Conservation (phyloP, 192 early-diverging fungal species). For the Backusella circina region DNA sequence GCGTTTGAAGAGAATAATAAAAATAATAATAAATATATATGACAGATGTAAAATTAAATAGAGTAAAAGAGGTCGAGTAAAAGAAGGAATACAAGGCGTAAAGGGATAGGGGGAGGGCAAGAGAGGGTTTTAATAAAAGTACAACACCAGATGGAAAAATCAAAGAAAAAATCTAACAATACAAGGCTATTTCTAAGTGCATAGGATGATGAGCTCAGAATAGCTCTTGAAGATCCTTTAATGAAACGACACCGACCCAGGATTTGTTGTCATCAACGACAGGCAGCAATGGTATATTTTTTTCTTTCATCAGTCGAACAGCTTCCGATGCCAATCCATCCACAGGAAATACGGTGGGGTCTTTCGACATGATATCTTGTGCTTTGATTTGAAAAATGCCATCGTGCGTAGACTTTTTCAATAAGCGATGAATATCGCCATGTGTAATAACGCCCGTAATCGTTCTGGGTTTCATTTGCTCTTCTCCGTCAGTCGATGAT, state of each 20-base stretch:
- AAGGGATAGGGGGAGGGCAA: not conserved
- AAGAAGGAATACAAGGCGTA: not conserved
- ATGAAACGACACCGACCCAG: constrained; percentile 31
- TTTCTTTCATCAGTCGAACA: constrained; percentile 22
- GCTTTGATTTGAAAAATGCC: constrained; percentile 33
- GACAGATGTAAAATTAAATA: not conserved
- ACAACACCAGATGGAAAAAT: not conserved
- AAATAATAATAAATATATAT: not conserved
- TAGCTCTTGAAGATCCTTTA: constrained; percentile 32
- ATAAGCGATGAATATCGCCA: constrained; percentile 34
- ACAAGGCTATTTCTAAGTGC: not conserved
- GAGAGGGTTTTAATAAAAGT: not conserved
- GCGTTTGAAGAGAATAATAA: not conserved
- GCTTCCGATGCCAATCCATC: constrained; percentile 34
- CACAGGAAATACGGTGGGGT: constrained; percentile 20
- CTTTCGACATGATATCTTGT: constrained; percentile 28
- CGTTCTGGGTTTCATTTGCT: not conserved
- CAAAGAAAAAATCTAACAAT: not conserved
- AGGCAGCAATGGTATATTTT: constrained; percentile 28
- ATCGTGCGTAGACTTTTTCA: constrained; percentile 20
- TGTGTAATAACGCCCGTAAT: constrained; percentile 38
- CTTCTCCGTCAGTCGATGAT: not conserved
- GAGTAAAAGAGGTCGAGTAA: no score
- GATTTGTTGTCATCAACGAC: constrained; percentile 22
- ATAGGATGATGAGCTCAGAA: constrained; percentile 2